Evolutionary conservation across 176 grass and related monocot genomes (phyloP).

Genomic region (Rhipidocladum racemiflorum): DNA sequence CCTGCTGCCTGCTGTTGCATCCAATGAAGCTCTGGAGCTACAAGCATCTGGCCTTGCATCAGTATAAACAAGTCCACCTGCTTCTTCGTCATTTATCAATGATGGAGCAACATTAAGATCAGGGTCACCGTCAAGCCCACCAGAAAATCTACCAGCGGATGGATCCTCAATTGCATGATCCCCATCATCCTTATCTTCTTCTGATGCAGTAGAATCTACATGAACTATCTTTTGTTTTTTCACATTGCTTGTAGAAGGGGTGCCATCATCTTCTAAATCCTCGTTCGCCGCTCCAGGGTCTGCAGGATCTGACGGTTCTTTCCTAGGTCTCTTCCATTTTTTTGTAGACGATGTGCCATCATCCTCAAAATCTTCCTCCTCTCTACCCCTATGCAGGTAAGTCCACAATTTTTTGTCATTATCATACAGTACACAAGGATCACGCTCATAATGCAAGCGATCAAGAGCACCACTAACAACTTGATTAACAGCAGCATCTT

Average conservation of each 20-base stretch:
- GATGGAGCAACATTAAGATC: slow-evolving; percentile 38
- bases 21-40: slow-evolving; percentile 22
- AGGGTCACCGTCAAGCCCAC: slow-evolving; percentile 38
- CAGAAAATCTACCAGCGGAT: slow-evolving; percentile 1
- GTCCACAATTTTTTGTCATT: slow-evolving; percentile 98
- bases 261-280: slow-evolving; percentile 55
- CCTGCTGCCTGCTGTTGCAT: slow-evolving; percentile 23
- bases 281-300: slow-evolving; percentile 43
- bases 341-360: slow-evolving; percentile 96
- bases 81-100: slow-evolving; percentile 20
- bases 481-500: slow-evolving; percentile 82
- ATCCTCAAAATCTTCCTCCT: slow-evolving; percentile 99
- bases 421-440: slow-evolving; percentile 96
- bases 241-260: slow-evolving; percentile 19
- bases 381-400: slow-evolving; percentile 94
- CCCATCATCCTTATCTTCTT: slow-evolving; percentile 45
- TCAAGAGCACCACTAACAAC: slow-evolving; percentile 98
- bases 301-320: slow-evolving; percentile 66
- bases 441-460: slow-evolving; percentile 92
- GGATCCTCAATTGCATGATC: slow-evolving; percentile 34
- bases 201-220: slow-evolving; percentile 40
- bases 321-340: slow-evolving; percentile 97
- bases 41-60: slow-evolving; percentile 27
- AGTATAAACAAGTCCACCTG: slow-evolving; percentile 28
- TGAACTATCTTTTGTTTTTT: slow-evolving; percentile 43